These are phyloP conservation scores for Penicillium lagena DNA, from an alignment of 495 filamentous ascomycete species.

Conservation along the genomic window DNA sequence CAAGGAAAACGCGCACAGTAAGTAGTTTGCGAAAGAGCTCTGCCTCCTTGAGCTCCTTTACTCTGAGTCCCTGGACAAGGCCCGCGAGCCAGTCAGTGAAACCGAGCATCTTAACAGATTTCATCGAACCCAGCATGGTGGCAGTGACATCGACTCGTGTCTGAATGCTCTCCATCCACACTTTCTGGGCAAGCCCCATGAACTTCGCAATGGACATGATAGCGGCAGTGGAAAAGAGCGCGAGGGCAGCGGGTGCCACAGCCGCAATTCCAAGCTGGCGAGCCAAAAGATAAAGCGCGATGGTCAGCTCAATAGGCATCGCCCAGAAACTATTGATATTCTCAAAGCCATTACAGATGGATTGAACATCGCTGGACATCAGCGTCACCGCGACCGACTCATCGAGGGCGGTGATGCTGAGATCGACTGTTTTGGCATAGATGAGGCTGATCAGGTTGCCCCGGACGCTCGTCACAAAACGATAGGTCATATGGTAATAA, in stretches of 20 bases:
- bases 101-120: conserved; percentile 47
- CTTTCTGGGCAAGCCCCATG: conserved; percentile 5
- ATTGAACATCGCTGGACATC: conserved; percentile 49
- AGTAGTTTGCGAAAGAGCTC: conserved; percentile 4
- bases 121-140: conserved; percentile 38
- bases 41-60: conserved; percentile 10
- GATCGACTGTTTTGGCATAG: conserved; percentile 35
- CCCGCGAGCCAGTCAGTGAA: conserved; percentile 27
- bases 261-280: conserved; percentile 38
- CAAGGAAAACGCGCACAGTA: no score
- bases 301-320: conserved; percentile 39
- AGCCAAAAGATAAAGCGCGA: conserved; percentile 46
- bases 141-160: conserved; percentile 17
- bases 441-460: conserved; percentile 46
- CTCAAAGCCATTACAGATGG: conserved; percentile 27
- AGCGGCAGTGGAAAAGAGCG: background rate
- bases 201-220: background rate
- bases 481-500: conserved; percentile 45
- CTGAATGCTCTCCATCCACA: conserved; percentile 14
- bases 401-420: conserved; percentile 28
- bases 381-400: conserved; percentile 46
- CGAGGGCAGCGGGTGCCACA: conserved; percentile 9
- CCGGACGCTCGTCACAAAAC: conserved; percentile 45
- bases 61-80: conserved; percentile 10
- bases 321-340: conserved; percentile 46